These are phyloP conservation scores for Berberis thunbergii DNA, from an alignment of 164 flowering plant genomes.

Conservation along the genomic window DNA sequence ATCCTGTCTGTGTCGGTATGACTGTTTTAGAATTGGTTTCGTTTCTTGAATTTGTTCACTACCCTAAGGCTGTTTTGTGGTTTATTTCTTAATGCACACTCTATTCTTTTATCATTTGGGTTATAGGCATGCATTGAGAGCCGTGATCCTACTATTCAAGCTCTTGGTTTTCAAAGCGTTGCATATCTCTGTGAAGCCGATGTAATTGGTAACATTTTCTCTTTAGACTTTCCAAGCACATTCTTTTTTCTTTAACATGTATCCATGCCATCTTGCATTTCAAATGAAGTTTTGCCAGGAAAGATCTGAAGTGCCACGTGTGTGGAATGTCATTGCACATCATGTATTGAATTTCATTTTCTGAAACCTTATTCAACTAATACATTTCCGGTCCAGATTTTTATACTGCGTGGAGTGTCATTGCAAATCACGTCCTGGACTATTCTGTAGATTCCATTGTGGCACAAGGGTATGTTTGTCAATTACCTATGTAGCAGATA, in stretches of 20 bases:
- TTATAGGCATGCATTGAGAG: conserved; percentile 83
- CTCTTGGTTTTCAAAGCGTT: conserved; percentile 86
- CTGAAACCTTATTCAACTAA: background rate
- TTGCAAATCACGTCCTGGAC: conserved; percentile 39
- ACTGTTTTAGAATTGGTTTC: background rate
- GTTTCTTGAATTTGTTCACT: conserved; percentile 8
- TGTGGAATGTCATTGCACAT: too few relatives aligned
- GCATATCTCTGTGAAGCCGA: conserved; percentile 96
- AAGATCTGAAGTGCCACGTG: too few relatives aligned
- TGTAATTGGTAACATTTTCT: conserved; percentile 57
- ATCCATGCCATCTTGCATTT: background rate
- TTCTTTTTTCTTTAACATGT: background rate
- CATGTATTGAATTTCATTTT: too few relatives aligned
- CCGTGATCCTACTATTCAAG: conserved; percentile 44
- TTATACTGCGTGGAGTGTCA: conserved; percentile 94
- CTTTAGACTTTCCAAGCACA: background rate
- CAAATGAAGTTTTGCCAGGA: too few relatives aligned
- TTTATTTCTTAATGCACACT: background rate
- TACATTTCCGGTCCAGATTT: conserved; percentile 48
- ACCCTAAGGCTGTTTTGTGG: background rate
- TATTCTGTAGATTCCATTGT: conserved; percentile 38
- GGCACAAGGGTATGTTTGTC: conserved; percentile 53
- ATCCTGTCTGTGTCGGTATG: conserved; percentile 88
- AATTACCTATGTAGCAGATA: background rate
- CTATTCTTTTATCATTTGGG: conserved; percentile 3